Evolutionary conservation across 768 basidiomycete genomes (phyloP), one percentile per base, ranked within the genome.

Genomic region (Podaxis mareebaensis): DNA sequence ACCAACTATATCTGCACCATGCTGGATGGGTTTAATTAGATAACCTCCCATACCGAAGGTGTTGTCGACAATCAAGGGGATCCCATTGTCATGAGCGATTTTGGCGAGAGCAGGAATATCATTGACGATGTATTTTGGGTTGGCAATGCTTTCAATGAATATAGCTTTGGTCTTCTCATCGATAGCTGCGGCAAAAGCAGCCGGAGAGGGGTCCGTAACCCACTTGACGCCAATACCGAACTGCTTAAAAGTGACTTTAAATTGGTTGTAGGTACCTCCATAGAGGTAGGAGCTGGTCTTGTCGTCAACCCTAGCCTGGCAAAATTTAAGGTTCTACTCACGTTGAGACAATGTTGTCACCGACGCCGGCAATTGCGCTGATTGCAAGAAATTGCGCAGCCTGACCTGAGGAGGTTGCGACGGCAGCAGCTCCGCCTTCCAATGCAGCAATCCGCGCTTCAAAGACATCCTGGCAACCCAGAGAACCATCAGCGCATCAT

Each of bases 11-110:
- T 94, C 90, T 0, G 92, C 91, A 13, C 92, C 92, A 67, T 84
- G 81, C 24, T 86, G 81, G 64, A 93, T 85, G 1, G 92, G 92
- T 1, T 81, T 78, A 63, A 88, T 77, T 60, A 93, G 80, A 68
- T 91, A 93, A 83, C 81, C 87, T 67, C 88, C 89, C 75, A 88
- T 86, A 49, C 88, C 91, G 65, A 91, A 90, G 4, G 89, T 92
- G 69, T 91, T 92, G 69, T 92, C 91, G 0, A 93, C 91, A 53
- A 93, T 86, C 49, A 94, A 77, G 1, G 93, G 93, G 24, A 93
- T 88, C 0, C 82, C 81, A 68, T 87, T 78, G 36, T 82, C 80
- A 68, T 92, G 91, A 1, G 93, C 93, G 64, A 87, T 88, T 79
- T 89, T 86, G 22, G 91, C 86, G 40, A 94, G 76, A 30, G 83